A percentile compares a stretch with the other conserved stretches of the same genome.
phyloP scores from a whole-genome alignment of 2,329 filamentous ascomycete species.

The Colletotrichum sojae region DNA sequence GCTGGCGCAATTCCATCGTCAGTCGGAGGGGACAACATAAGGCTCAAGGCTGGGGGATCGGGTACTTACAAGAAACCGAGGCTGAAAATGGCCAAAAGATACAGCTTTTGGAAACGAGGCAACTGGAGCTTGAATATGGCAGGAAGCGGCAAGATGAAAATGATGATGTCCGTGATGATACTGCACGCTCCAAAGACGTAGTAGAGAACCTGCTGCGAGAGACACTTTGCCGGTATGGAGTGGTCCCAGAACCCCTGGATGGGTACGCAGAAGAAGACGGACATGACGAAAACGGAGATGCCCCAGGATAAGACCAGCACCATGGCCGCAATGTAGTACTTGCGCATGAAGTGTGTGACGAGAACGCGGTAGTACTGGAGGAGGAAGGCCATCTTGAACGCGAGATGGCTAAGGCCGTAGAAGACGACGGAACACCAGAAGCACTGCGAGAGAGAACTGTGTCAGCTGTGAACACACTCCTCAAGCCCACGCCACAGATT shows the following conservation, averaged over 20 bases:
- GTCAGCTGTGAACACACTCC: background rate
- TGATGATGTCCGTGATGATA: conserved; percentile 46
- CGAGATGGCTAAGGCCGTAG: conserved; percentile 48
- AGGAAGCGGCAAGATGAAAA: conserved; percentile 47
- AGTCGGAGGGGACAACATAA: background rate
- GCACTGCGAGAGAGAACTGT: conserved; percentile 38
- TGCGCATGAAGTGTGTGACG: conserved; percentile 45
- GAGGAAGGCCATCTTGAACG: conserved; percentile 53
- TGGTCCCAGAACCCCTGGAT: conserved; percentile 48
- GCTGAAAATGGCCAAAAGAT: conserved; percentile 47
- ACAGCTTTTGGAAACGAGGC: conserved; percentile 42
- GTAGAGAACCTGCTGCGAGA: conserved; percentile 40
- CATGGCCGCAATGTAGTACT: conserved; percentile 45
- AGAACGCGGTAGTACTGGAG: conserved; percentile 55
- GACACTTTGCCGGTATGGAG: conserved; percentile 40
- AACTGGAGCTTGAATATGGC: conserved; percentile 45
- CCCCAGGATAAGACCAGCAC: conserved; percentile 46
- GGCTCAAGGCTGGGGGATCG: too few species aligned
- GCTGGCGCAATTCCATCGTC: conserved; percentile 7
- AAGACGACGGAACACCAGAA: conserved; percentile 50
- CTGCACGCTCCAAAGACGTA: conserved; percentile 46
- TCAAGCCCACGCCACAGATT: background rate
- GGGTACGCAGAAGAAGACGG: conserved; percentile 45
- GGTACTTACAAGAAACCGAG: conserved; percentile 47
- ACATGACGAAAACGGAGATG: conserved; percentile 44